Evolutionary conservation across 2,329 filamentous ascomycete species (phyloP).

Genomic region (Didymella keratinophila): DNA sequence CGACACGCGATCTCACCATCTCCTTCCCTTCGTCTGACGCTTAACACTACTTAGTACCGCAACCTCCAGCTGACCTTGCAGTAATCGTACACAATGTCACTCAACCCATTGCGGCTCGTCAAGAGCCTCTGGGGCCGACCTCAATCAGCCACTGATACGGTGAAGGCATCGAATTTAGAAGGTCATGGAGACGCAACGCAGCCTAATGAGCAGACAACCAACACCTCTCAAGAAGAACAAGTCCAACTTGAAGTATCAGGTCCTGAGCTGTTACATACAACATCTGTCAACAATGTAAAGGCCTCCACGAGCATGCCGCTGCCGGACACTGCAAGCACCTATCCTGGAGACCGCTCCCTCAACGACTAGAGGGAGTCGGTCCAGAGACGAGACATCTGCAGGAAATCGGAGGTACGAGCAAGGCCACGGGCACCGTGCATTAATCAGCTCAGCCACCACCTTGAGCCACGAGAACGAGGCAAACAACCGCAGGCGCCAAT

Average conservation of each 20-base stretch:
- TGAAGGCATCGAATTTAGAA: not conserved
- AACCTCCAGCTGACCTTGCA: not conserved
- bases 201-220: not conserved
- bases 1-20: not conserved
- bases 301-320: too few relatives aligned
- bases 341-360: too few relatives aligned
- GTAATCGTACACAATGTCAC: not conserved
- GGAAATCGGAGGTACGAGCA: too few relatives aligned
- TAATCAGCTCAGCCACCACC: too few relatives aligned
- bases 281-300: too few relatives aligned
- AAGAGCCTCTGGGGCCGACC: not conserved
- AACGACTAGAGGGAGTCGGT: not conserved
- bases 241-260: too few relatives aligned
- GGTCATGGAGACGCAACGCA: not conserved
- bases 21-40: not conserved
- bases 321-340: too few relatives aligned
- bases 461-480: too few relatives aligned
- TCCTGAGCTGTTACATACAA: too few relatives aligned
- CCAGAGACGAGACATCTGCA: not conserved
- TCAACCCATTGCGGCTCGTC: not conserved
- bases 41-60: not conserved
- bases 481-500: too few relatives aligned
- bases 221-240: too few relatives aligned
- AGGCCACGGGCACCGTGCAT: too few relatives aligned
- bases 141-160: not conserved